Percentiles rank a stretch among this genome's conserved stretches.
These are phyloP conservation scores for Aspergillus bombycis DNA, from an alignment of 2,329 filamentous ascomycete genomes.

Conservation along the genomic window DNA sequence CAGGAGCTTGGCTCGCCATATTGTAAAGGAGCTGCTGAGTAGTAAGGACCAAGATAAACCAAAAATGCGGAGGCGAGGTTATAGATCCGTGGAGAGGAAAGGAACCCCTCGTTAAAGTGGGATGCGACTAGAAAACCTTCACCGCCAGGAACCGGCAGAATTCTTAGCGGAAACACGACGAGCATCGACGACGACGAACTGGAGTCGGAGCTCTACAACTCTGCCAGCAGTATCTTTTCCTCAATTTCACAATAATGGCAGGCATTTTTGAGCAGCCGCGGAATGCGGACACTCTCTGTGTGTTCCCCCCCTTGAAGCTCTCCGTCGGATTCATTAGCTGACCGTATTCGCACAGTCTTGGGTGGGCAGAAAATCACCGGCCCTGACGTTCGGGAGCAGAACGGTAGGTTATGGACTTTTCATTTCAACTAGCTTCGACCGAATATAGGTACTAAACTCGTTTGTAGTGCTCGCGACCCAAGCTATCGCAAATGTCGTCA, in stretches of 20 bases:
- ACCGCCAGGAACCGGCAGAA: conserved; percentile 48
- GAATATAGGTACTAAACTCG: conserved; percentile 8
- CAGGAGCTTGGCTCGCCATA: conserved; percentile 38
- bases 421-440: conserved; percentile 12
- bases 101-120: conserved; percentile 41
- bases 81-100: conserved; percentile 3
- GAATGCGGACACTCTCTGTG: conserved; percentile 87
- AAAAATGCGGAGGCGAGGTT: conserved; percentile 17
- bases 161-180: conserved; percentile 37
- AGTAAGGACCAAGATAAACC: conserved; percentile 24
- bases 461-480: conserved; percentile 83
- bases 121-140: conserved; percentile 38
- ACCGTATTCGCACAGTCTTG: conserved; percentile 64
- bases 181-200: conserved; percentile 13
- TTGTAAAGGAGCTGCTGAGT: conserved; percentile 19
- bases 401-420: conserved; percentile 61
- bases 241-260: conserved; percentile 65
- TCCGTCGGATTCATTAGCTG: conserved; percentile 25
- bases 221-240: conserved; percentile 24
- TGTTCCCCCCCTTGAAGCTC: conserved; percentile 31
- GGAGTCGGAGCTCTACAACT: conserved; percentile 34
- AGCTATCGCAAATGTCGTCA: conserved; percentile 97
- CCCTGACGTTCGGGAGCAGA: conserved; percentile 94
- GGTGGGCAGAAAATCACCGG: conserved; percentile 98
- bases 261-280: conserved; percentile 94